Evolutionary conservation across 148 eudicot genomes (phyloP), one percentile per base, ranked within the genome.

Genomic region (Amaranthus palmeri): DNA sequence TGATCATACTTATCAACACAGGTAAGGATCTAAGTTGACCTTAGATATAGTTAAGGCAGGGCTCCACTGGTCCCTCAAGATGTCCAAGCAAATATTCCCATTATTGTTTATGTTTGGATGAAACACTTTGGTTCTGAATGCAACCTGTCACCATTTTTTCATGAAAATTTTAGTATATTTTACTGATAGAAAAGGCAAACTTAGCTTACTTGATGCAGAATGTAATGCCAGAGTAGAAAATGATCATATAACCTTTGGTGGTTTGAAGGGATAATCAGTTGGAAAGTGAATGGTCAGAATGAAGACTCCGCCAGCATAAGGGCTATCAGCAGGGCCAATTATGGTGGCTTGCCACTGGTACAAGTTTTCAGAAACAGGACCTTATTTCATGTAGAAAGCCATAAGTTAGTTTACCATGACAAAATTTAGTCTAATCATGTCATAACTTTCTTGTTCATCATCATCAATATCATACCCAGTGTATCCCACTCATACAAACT

Each of bases 311-410:
- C 89, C 89, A 13, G 92, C 83, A 68, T 80, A 88, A 53, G 89
- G 92, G 70, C 87, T 78, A n/a, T 83, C 92, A 63, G 73, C 61
- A 11, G 89, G 89, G 13, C 89, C 88, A 4, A 86, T 84, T 25
- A 88, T 84, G 8, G 89, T 88, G 17, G 92, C 92, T 71, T 88
- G 87, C 89, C 87, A 88, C 53, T 85, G 87, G 67, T 81, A 83
- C 74, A 86, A 74, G 65, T 86, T 83, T 43, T 86, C 84, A 17
- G 80, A 80, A 18, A 88, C 81, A 7, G 89, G 92, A 41, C 91
- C 88, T 87, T 6, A 51, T 8, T 4, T 55, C 49, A 41, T 11
- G 55, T 55, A 45, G 53, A 55, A 11, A 54, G 7, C 4, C 15
- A 41, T 14, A 42, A 51, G 15, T 7, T 40, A 7, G 15, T 7